A percentile compares a stretch with the other conserved stretches of the same genome.
Evolutionary conservation across 1,284 basidiomycete species (phyloP).

Genomic region (Microbotryum lychnidis-dioicae): DNA sequence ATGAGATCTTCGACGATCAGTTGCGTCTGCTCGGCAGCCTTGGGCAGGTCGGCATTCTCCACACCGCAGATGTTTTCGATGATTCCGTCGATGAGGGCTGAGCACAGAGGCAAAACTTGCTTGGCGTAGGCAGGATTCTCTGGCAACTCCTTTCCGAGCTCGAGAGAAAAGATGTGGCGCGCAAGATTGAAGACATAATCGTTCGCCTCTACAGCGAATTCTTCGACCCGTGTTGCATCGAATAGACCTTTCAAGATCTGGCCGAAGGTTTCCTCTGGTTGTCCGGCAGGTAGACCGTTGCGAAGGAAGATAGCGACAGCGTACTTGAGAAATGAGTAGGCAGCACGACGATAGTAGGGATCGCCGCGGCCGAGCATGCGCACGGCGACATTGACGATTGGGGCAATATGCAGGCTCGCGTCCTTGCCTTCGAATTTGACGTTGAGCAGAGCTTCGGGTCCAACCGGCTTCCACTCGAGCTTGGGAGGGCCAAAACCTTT

Average conservation of each 20-base stretch:
- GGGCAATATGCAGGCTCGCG: slow-evolving; percentile 58
- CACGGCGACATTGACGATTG: slow-evolving; percentile 64
- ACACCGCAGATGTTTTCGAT: slow-evolving; percentile 61
- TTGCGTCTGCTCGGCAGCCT: slow-evolving; percentile 27
- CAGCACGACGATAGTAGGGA: slow-evolving; percentile 59
- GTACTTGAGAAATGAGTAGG: slow-evolving; percentile 70
- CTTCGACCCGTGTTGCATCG: slow-evolving; percentile 63
- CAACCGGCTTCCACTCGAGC: slow-evolving; percentile 61
- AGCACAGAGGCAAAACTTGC: slow-evolving; percentile 50
- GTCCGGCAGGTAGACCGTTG: slow-evolving; percentile 48
- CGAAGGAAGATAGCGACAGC: slow-evolving; percentile 64
- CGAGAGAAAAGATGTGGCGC: slow-evolving; percentile 53
- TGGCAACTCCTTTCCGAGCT: slow-evolving; percentile 43
- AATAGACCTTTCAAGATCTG: slow-evolving; percentile 67
- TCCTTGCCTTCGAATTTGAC: slow-evolving; percentile 65
- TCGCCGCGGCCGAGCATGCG: slow-evolving; percentile 57
- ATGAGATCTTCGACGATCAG: slow-evolving; percentile 16
- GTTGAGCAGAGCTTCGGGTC: slow-evolving; percentile 59
- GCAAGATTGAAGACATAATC: slow-evolving; percentile 60
- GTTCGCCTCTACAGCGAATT: slow-evolving; percentile 61
- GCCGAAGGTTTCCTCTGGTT: slow-evolving; percentile 65
- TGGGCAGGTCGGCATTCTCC: slow-evolving; percentile 27
- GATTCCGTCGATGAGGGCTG: slow-evolving; percentile 58
- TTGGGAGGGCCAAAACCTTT: slow-evolving; percentile 72
- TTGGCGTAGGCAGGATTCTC: slow-evolving; percentile 47